Percentiles rank a stretch among this genome's conserved stretches.
phyloP scores from a whole-genome alignment of 106 monocot species.

The Triglochin maritima region DNA sequence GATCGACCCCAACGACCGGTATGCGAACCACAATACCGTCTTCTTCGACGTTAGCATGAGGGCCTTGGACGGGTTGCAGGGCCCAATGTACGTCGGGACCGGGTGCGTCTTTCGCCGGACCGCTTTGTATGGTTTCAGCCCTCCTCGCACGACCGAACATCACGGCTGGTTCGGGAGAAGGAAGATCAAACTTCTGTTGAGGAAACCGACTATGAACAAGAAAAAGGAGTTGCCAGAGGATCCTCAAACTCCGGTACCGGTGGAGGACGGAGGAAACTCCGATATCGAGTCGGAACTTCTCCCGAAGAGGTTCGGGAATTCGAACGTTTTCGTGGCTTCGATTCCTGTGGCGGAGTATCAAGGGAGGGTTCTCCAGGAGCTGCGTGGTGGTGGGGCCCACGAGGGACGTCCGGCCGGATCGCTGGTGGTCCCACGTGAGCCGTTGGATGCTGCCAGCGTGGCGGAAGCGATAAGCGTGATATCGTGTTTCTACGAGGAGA shows the following conservation, averaged over 20 bases:
- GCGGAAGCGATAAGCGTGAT: slow-evolving; percentile 84
- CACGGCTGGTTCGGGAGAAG: slow-evolving; percentile 76
- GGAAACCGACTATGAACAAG: slow-evolving; percentile 65
- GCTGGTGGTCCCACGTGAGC: slow-evolving; percentile 66
- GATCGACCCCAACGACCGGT: slow-evolving; percentile 79
- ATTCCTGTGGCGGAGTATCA: slow-evolving; percentile 92
- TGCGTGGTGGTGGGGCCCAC: slow-evolving; percentile 21
- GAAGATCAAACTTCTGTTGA: slow-evolving; percentile 68
- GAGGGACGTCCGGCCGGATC: slow-evolving; percentile 68
- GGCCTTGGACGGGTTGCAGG: slow-evolving; percentile 94
- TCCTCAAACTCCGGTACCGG: slow-evolving; percentile 16
- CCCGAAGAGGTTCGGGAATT: slow-evolving; percentile 72
- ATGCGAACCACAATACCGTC: slow-evolving; percentile 93
- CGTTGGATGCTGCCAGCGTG: slow-evolving; percentile 75
- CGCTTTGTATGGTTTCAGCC: slow-evolving; percentile 80
- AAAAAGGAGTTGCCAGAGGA: slow-evolving; percentile 38
- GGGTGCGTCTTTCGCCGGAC: slow-evolving; percentile 89
- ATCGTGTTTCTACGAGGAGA: slow-evolving; percentile 93
- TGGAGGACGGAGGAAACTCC: slow-evolving; percentile 10
- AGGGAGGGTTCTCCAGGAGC: slow-evolving; percentile 75
- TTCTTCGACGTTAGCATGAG: slow-evolving; percentile 96
- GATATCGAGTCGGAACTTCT: slow-evolving; percentile 34
- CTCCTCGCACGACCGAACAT: slow-evolving; percentile 80
- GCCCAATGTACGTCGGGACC: slow-evolving; percentile 96
- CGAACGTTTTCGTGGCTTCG: slow-evolving; percentile 45